Base-by-base conservation (phyloP, 192 early-diverging fungal species). In the Backusella tarrabulga region DNA sequence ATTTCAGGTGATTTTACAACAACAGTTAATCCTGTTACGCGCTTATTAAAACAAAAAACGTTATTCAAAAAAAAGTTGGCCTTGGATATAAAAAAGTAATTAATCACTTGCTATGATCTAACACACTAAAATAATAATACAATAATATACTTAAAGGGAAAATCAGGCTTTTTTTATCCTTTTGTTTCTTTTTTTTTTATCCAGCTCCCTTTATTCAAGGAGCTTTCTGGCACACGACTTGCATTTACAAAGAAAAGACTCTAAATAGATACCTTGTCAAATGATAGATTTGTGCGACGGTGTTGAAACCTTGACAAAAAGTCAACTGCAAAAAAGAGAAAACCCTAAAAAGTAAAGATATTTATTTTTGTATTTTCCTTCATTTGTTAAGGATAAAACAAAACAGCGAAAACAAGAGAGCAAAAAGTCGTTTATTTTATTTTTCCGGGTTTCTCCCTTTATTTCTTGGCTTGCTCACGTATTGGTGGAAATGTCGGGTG, bases 291-390 rank as follows among this genome's bases (percentile, higher is more conserved):
- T 63, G 56, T 63, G 29, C 56, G n/a, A 63, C 56, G 2, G 8
- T 26, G 29, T 63, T 63, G 56, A 63, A 63, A 63, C 56, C 23
- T 63, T 63, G 23, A 63, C 56, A 63, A 63, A 63, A 60, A 60
- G 54, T 26, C 21, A 63, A 29, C 23, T 63, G 8, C 23, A 63
- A 63, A 26, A 54, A 63, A 63, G 7, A 29, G 8, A 29, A 29
- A 63, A 8, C 21, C 54, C 54, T 23, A 21, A 56, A 56, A 56
- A 19, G 19, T 23, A 56, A 56, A 56, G 54, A 23, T 19, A 56
- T 56, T 56, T 56, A 56, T 56, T 56, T 56, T 56, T 56, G 21
- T 56, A 56, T 56, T 56, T 56, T 23, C 7, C 11, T 56, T 19
- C 54, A 56, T 23, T 56, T 56, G 21, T 3, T 23, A 26, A 63